Evolutionary conservation across 1,284 basidiomycete species (phyloP), one percentile per base, ranked within the genome.

Genomic region (Taiwanofungus camphoratus): DNA sequence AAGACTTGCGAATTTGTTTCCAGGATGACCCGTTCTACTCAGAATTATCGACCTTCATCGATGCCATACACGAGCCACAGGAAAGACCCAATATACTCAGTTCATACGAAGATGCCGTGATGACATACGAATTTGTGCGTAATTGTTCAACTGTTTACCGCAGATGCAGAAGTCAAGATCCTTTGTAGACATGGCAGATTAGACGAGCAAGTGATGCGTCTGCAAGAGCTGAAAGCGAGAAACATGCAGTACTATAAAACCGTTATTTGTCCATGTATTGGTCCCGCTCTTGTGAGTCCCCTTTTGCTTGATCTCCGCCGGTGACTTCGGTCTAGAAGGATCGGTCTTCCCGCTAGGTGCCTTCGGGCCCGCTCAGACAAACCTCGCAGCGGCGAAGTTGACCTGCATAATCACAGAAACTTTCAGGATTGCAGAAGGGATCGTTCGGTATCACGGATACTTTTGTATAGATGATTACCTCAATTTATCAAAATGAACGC

Each of bases 1-100:
- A 3, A 20, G 19, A 4, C 34, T 22, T 7, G 4, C n/a, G n/a
- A n/a, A 27, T 36, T 12, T 23, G 18, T 7, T 4, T 35, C 4
- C 22, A 63, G 40, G 67, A 69, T 45, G 67, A 68, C 46, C 65
- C 66, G 3, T 69, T 65, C 55, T 52, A 56, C 34, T 61, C 62
- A 20, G 67, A 69, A 52, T 55, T 69, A 11, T 57, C 59, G 41
- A 57, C 58, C 30, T 66, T 69, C 45, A 56, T 69, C 46, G 62
- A 66, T 40, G 58, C 60, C 1, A 56, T 63, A 8, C 51, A 55
- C 8, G 46, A 50, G 1, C 36, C 41, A 3, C 39, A 46, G 3
- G 37, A n/a, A 2, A 35, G 34, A 15, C 9, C n/a, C 3, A 19
- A 18, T 3, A 52, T 59, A 11, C 37, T 55, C 22, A 58, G 54